Conservation (phyloP, 2,329 filamentous ascomycete species). For the Ophiosphaerella herpotricha region DNA sequence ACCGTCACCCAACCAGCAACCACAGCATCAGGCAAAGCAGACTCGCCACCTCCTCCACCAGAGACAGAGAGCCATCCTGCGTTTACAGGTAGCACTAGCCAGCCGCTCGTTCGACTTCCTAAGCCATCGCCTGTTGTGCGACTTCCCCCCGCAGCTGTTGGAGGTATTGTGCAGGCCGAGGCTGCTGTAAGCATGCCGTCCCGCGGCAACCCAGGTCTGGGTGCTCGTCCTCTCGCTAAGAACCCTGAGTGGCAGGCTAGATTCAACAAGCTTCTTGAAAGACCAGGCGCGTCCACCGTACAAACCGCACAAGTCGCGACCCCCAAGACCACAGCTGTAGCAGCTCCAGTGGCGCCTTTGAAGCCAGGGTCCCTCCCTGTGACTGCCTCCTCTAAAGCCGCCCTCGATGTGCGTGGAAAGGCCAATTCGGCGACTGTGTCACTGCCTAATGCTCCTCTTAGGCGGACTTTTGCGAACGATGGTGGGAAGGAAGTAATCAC, state of each 20-base stretch:
- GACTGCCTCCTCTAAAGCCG: slow-evolving; percentile 66
- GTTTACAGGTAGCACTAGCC: slow-evolving; percentile 67
- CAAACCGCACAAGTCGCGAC: slow-evolving; percentile 34
- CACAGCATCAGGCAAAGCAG: slow-evolving; percentile 25
- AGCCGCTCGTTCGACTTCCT: slow-evolving; percentile 72
- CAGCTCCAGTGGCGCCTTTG: slow-evolving; percentile 43
- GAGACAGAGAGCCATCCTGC: slow-evolving; percentile 75
- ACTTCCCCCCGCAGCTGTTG: slow-evolving; percentile 66
- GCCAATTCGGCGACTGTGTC: slow-evolving; percentile 69
- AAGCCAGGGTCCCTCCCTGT: slow-evolving; percentile 59
- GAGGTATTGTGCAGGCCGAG: slow-evolving; percentile 43
- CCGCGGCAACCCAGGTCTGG: slow-evolving; percentile 32
- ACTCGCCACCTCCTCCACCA: slow-evolving; percentile 60
- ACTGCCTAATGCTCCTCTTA: slow-evolving; percentile 54
- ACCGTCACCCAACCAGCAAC: slow-evolving; percentile 20
- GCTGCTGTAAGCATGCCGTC: slow-evolving; percentile 49
- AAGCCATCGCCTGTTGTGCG: slow-evolving; percentile 76
- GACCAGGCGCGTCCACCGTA: slow-evolving; percentile 48
- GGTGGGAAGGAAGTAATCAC: slow-evolving; percentile 43
- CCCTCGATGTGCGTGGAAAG: slow-evolving; percentile 58
- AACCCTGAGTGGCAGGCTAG: slow-evolving; percentile 74
- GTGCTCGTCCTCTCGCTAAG: slow-evolving; percentile 47
- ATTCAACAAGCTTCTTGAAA: slow-evolving; percentile 77
- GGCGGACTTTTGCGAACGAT: slow-evolving; percentile 30
- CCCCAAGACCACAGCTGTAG: slow-evolving; percentile 10